These are phyloP conservation scores for Dipodascopsis tothii DNA, from an alignment of 805 yeast genomes.

Conservation along the genomic window DNA sequence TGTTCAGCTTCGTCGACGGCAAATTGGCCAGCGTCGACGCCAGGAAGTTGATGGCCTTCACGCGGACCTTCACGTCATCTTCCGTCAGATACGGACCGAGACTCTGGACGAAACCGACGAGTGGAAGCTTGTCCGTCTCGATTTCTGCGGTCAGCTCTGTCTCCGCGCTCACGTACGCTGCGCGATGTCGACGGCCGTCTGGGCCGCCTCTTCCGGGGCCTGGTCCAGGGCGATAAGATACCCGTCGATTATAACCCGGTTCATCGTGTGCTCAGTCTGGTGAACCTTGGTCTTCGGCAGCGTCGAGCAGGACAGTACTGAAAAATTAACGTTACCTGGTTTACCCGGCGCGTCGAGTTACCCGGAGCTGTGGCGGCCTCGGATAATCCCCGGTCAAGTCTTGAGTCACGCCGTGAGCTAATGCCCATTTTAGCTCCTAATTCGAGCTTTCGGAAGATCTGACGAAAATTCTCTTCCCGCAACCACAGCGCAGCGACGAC, in stretches of 20 bases:
- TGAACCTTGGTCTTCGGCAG: no score
- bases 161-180: background rate
- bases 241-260: slow-evolving; percentile 8
- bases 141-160: slow-evolving; percentile 20
- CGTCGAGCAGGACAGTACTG: no score
- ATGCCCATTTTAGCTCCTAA: no score
- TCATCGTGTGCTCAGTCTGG: no score
- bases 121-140: slow-evolving; percentile 28
- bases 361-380: no score
- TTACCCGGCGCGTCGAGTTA: no score
- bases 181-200: slow-evolving; percentile 8
- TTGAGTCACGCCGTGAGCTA: no score
- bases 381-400: no score
- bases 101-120: slow-evolving; percentile 48
- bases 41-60: slow-evolving; percentile 42
- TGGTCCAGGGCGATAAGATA: slow-evolving; percentile 10
- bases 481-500: no score
- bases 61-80: slow-evolving; percentile 46
- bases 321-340: no score
- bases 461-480: no score
- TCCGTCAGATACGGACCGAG: slow-evolving; percentile 60
- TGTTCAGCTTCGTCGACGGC: slow-evolving; percentile 29
- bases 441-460: no score
- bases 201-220: slow-evolving; percentile 10
- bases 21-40: slow-evolving; percentile 35